These are phyloP conservation scores for Globisporangium sylvaticum DNA, from an alignment of 352 stramenopile genomes.

Conservation along the genomic window DNA sequence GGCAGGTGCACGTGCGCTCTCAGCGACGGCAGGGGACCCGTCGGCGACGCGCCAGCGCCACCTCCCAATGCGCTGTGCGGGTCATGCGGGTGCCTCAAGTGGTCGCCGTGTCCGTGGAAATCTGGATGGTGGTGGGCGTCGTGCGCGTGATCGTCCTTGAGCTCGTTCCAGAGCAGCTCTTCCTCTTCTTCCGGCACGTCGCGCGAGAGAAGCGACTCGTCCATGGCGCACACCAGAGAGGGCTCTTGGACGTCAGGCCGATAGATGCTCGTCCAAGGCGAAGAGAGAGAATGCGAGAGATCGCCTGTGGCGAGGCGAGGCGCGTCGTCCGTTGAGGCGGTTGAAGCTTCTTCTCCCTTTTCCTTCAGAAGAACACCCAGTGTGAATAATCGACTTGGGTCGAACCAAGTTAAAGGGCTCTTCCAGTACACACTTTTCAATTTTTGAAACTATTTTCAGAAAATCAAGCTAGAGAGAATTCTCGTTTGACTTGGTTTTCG, in stretches of 20 bases:
- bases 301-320: no score
- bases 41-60: neutral
- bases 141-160: constrained; percentile 41
- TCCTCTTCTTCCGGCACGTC: constrained; percentile 49
- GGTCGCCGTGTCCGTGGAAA: neutral
- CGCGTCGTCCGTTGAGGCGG: neutral
- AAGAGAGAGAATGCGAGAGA: neutral
- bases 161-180: constrained; percentile 78
- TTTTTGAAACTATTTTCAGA: no score
- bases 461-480: no score
- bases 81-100: neutral
- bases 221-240: constrained; percentile 27
- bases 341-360: constrained; percentile 4
- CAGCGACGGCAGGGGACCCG: constrained; percentile 45
- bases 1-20: constrained; percentile 69
- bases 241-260: neutral
- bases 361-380: neutral
- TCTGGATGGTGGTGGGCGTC: constrained; percentile 13
- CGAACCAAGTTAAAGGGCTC: no score
- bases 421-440: no score
- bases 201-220: constrained; percentile 58
- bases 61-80: neutral
- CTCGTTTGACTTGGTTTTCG: no score
- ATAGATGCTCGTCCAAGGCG: neutral
- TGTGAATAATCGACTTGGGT: no score